These are phyloP conservation scores for Brassica rapa DNA, from an alignment of 345 rosid species.

Conservation along the genomic window DNA sequence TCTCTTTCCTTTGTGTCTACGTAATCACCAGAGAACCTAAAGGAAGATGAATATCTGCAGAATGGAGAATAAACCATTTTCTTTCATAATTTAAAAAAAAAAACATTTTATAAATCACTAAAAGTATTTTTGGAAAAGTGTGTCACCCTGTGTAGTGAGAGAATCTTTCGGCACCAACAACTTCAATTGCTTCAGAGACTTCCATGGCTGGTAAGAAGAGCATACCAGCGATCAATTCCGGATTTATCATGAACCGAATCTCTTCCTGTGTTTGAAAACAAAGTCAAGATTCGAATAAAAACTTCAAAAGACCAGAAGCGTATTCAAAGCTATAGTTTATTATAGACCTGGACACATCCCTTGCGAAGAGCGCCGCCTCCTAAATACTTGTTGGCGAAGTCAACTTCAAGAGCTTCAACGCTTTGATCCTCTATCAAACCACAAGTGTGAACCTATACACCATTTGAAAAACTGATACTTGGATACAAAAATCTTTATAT, in stretches of 20 bases:
- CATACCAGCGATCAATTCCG: slow-evolving; percentile 81
- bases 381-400: slow-evolving; percentile 80
- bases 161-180: slow-evolving; percentile 84
- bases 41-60: slow-evolving; percentile 83
- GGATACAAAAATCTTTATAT: neutral
- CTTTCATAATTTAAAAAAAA: neutral
- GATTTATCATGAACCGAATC: slow-evolving; percentile 81
- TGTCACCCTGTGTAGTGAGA: slow-evolving; percentile 58
- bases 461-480: neutral
- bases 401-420: slow-evolving; percentile 65
- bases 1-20: slow-evolving; percentile 59
- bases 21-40: slow-evolving; percentile 71
- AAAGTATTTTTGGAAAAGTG: neutral
- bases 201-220: slow-evolving; percentile 86
- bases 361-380: slow-evolving; percentile 81
- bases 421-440: slow-evolving; percentile 78
- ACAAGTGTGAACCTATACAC: slow-evolving; percentile 51
- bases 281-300: neutral
- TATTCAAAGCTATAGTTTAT: neutral
- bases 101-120: neutral
- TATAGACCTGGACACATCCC: slow-evolving; percentile 79
- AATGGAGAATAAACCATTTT: slow-evolving; percentile 1
- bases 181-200: slow-evolving; percentile 74
- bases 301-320: neutral
- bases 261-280: slow-evolving; percentile 54